A percentile compares a stretch with the other conserved stretches of the same genome.
Conservation (phyloP, 805 yeast species). For the Saccharomyces paradoxus region DNA sequence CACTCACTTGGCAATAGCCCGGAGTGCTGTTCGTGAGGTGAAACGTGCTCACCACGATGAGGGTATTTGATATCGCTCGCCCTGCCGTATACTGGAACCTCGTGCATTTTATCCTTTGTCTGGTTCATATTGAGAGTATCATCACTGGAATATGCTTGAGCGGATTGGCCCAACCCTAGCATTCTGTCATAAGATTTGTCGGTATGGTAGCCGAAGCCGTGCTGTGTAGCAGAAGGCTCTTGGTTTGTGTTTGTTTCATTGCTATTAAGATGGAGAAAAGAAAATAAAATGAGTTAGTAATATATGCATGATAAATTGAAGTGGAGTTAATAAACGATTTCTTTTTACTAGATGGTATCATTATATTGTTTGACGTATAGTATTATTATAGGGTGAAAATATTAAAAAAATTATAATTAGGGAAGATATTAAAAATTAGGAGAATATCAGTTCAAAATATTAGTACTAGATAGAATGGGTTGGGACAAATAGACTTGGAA, state of each 20-base stretch:
- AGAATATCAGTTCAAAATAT: background rate
- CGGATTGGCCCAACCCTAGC: slow-evolving; percentile 9
- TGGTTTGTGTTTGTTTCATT: background rate
- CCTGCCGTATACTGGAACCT: background rate
- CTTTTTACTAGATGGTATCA: background rate
- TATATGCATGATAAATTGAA: background rate
- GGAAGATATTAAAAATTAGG: background rate
- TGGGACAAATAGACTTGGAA: too few relatives aligned
- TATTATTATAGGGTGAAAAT: background rate
- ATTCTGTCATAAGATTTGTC: slow-evolving; percentile 5
- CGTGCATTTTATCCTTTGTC: background rate
- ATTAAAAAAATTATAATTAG: background rate
- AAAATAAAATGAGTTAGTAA: background rate
- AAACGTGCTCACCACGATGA: background rate
- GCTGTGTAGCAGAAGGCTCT: background rate
- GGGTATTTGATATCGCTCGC: background rate
- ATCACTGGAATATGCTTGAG: slow-evolving; percentile 2
- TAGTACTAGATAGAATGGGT: background rate
- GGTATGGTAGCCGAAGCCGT: slow-evolving; percentile 3
- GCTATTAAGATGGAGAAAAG: background rate
- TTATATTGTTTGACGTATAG: background rate
- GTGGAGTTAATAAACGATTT: background rate
- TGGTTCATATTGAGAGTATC: background rate
- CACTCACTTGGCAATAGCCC: slow-evolving; percentile 5
- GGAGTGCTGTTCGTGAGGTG: background rate